These are phyloP conservation scores for Macaranga tanarius DNA, from an alignment of 441 rosid species.

Conservation along the genomic window DNA sequence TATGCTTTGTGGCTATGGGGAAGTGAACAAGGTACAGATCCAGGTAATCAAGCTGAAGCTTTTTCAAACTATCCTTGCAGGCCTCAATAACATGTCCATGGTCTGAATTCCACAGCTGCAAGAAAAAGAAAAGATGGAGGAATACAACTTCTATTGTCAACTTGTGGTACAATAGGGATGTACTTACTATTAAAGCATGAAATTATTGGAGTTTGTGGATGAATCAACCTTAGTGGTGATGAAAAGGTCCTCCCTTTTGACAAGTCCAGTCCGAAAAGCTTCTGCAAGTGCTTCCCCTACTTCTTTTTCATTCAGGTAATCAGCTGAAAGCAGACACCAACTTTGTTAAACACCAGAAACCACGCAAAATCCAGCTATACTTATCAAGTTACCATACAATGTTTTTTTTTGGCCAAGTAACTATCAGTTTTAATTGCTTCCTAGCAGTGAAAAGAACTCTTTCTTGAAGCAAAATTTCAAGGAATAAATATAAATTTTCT, in stretches of 20 bases:
- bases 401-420: too few relatives aligned
- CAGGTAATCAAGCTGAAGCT: constrained; percentile 86
- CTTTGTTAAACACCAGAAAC: not conserved
- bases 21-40: constrained; percentile 91
- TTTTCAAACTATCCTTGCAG: constrained; percentile 83
- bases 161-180: not conserved
- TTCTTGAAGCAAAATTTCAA: not conserved
- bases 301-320: constrained; percentile 77
- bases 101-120: constrained; percentile 94
- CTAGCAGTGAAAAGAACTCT: not conserved
- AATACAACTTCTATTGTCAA: not conserved
- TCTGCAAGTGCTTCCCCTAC: constrained; percentile 86
- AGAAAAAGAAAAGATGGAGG: not conserved
- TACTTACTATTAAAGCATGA: not conserved
- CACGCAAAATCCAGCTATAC: not conserved
- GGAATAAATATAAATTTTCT: not conserved
- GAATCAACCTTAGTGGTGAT: constrained; percentile 74
- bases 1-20: constrained; percentile 80
- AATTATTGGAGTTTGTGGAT: not conserved
- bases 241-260: constrained; percentile 85
- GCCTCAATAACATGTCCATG: constrained; percentile 91
- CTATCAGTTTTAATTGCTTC: not conserved
- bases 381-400: not conserved
- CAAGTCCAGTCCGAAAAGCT: constrained; percentile 64
- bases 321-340: constrained; percentile 51